Evolutionary conservation across 2,329 filamentous ascomycete genomes (phyloP).

Genomic region (Periconia macrospinosa): DNA sequence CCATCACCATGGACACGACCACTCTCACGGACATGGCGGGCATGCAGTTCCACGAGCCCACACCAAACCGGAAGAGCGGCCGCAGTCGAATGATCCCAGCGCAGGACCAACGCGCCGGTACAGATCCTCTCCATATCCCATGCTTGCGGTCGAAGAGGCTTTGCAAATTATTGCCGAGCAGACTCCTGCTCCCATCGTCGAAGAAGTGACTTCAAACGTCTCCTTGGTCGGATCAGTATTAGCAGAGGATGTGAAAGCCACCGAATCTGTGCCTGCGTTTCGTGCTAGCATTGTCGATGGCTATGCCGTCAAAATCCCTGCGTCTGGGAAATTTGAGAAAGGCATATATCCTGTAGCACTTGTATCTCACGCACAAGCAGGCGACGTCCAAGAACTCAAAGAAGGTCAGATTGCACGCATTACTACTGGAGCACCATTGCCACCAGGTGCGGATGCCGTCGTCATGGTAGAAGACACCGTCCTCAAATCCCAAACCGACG

Average conservation of each 20-base stretch:
- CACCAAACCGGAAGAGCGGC: slow-evolving; percentile 63
- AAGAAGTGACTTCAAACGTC: slow-evolving; percentile 64
- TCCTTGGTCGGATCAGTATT: slow-evolving; percentile 75
- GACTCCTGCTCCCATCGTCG: slow-evolving; percentile 64
- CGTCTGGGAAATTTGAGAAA: slow-evolving; percentile 57
- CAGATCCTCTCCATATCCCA: slow-evolving; percentile 86
- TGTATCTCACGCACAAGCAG: slow-evolving; percentile 81
- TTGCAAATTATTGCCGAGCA: slow-evolving; percentile 71
- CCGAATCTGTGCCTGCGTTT: slow-evolving; percentile 87
- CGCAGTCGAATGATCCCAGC: slow-evolving; percentile 61
- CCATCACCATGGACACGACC: slow-evolving; percentile 58
- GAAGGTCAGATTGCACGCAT: slow-evolving; percentile 83
- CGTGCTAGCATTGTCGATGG: slow-evolving; percentile 96
- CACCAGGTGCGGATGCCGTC: slow-evolving; percentile 84
- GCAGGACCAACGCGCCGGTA: slow-evolving; percentile 69
- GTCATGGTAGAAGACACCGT: slow-evolving; percentile 96
- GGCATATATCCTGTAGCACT: slow-evolving; percentile 85
- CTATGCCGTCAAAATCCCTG: slow-evolving; percentile 64
- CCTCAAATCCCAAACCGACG: slow-evolving; percentile 72
- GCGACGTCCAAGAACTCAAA: slow-evolving; percentile 65
- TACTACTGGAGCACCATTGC: slow-evolving; percentile 90
- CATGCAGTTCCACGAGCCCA: slow-evolving; percentile 64
- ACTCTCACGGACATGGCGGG: slow-evolving; percentile 62
- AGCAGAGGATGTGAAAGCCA: slow-evolving; percentile 77
- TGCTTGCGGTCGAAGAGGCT: slow-evolving; percentile 84